These are phyloP conservation scores for Ministeria vibrans DNA, from an alignment of 78 protist genomes.

Conservation along the genomic window DNA sequence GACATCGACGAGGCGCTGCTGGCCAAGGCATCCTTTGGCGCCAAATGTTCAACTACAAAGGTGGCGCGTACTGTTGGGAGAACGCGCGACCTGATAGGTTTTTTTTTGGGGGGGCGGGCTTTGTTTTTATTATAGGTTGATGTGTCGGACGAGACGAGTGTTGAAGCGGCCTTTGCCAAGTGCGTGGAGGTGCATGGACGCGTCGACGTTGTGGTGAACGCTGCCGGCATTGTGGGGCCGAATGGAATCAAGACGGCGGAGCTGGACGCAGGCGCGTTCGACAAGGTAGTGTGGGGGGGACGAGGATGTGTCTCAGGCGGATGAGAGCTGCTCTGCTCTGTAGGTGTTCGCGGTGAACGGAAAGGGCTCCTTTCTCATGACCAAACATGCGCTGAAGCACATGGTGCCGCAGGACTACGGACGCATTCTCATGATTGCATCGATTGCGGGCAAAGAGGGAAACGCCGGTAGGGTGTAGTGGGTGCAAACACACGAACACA, in stretches of 20 bases:
- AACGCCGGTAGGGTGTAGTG: too few relatives aligned
- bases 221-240: conserved; percentile 62
- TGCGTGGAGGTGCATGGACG: conserved; percentile 38
- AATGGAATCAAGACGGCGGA: neutral
- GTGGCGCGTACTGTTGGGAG: neutral
- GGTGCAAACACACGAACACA: too few relatives aligned
- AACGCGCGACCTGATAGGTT: too few relatives aligned
- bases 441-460: neutral
- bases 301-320: too few relatives aligned
- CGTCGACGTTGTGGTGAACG: conserved; percentile 58
- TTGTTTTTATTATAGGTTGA: too few relatives aligned
- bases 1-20: neutral
- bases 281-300: too few relatives aligned
- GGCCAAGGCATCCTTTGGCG: neutral
- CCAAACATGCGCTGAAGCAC: neutral
- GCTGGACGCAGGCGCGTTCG: neutral
- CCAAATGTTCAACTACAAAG: neutral
- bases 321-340: too few relatives aligned
- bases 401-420: neutral
- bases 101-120: too few relatives aligned
- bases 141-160: neutral
- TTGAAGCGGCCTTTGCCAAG: conserved; percentile 25
- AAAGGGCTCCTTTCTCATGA: neutral
- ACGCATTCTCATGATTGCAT: neutral
- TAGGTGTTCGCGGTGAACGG: neutral